phyloP scores from a whole-genome alignment of 129 eudicot species.

The Escallonia rubra region DNA sequence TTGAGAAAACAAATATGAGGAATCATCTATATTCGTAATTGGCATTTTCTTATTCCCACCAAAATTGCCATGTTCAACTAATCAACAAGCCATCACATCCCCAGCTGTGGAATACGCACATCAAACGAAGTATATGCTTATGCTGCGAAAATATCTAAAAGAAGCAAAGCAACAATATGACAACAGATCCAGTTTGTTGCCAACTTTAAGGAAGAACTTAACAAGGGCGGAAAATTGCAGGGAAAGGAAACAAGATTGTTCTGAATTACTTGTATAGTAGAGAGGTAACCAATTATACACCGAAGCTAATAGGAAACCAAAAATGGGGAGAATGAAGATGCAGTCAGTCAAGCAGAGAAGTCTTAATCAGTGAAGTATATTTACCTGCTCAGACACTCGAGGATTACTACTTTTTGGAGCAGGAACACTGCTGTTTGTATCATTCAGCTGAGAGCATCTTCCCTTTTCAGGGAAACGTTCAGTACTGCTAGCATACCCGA shows the following conservation, averaged over 20 bases:
- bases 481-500: conserved; percentile 5
- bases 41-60: too few species aligned
- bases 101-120: too few species aligned
- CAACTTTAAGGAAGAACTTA: too few species aligned
- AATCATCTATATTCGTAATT: too few species aligned
- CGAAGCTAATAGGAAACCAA: not conserved
- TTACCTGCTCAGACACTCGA: conserved; percentile 21
- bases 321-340: not conserved
- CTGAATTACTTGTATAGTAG: not conserved
- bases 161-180: not conserved
- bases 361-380: not conserved
- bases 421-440: conserved; percentile 12
- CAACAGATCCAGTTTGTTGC: too few species aligned
- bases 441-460: conserved; percentile 23
- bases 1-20: too few species aligned
- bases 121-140: too few species aligned
- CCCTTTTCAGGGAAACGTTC: conserved; percentile 25
- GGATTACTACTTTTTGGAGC: conserved; percentile 12
- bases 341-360: not conserved
- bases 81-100: too few species aligned
- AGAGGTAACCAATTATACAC: not conserved
- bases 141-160: not conserved
- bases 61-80: too few species aligned
- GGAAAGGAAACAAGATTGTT: not conserved
- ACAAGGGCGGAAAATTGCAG: not conserved